Evolutionary conservation across 2,329 filamentous ascomycete species (phyloP).

Genomic region (Cladosporium sp.): DNA sequence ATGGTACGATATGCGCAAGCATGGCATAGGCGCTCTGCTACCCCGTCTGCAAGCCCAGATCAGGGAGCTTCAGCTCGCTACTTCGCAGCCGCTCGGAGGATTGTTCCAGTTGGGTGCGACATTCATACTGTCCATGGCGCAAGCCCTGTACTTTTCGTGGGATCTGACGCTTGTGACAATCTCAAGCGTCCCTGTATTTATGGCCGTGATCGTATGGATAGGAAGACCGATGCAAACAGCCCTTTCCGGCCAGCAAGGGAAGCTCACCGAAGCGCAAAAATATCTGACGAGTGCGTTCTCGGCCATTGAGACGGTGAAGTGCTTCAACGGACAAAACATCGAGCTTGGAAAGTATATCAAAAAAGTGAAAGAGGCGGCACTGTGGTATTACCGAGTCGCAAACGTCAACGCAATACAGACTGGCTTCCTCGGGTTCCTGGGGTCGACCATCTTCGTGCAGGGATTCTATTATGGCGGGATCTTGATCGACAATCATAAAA

Average conservation of each 20-base stretch:
- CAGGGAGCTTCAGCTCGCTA: slow-evolving; percentile 73
- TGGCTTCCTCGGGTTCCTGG: slow-evolving; percentile 67
- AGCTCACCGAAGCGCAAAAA: slow-evolving; percentile 67
- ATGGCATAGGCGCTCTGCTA: slow-evolving; percentile 68
- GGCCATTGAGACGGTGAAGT: slow-evolving; percentile 81
- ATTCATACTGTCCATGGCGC: slow-evolving; percentile 57
- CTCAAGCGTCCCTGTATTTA: slow-evolving; percentile 64
- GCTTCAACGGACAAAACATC: slow-evolving; percentile 68
- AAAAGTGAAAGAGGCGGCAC: slow-evolving; percentile 54
- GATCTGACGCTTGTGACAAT: slow-evolving; percentile 75
- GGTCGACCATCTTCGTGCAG: slow-evolving; percentile 73
- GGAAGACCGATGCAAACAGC: slow-evolving; percentile 59
- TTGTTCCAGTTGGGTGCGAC: slow-evolving; percentile 61
- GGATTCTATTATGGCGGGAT: slow-evolving; percentile 84
- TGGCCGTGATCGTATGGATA: slow-evolving; percentile 55
- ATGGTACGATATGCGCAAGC: slow-evolving; percentile 74
- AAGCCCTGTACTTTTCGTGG: slow-evolving; percentile 80
- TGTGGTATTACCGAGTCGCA: slow-evolving; percentile 63
- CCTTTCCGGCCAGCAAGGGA: slow-evolving; percentile 63
- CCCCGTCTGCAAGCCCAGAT: slow-evolving; percentile 73
- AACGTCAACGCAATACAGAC: slow-evolving; percentile 66
- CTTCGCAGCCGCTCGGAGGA: slow-evolving; percentile 73
- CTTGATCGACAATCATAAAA: slow-evolving; percentile 57
- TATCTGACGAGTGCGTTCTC: slow-evolving; percentile 63
- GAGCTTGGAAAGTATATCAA: slow-evolving; percentile 63